phyloP scores from a whole-genome alignment of 2,329 filamentous ascomycete species.

The Sclerotinia nivalis region DNA sequence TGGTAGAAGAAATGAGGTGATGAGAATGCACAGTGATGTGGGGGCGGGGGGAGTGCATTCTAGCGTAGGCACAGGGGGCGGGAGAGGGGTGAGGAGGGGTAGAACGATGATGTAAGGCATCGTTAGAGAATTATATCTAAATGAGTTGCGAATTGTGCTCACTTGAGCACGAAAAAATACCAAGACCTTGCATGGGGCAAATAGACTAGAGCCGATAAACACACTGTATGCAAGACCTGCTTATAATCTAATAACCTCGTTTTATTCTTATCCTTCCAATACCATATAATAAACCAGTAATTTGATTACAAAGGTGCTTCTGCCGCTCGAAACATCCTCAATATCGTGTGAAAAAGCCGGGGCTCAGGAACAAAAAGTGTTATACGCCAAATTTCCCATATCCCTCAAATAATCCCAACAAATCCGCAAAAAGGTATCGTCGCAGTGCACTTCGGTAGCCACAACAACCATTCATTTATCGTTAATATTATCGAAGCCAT shows the following conservation, averaged over 20 bases:
- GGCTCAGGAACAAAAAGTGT: background rate
- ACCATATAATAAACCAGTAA: background rate
- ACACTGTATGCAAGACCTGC: background rate
- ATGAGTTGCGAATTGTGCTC: background rate
- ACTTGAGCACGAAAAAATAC: background rate
- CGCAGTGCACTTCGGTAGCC: background rate
- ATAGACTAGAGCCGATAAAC: too few relatives aligned
- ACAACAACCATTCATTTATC: background rate
- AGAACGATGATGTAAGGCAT: background rate
- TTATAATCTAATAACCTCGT: background rate
- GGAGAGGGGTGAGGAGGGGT: background rate
- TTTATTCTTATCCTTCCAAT: background rate
- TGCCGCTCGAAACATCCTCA: background rate
- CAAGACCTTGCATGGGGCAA: background rate
- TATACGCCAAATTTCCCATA: background rate
- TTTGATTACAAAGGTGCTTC: slow-evolving; percentile 2
- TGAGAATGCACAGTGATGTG: slow-evolving; percentile 13
- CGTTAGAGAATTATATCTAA: background rate
- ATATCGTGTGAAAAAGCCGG: background rate
- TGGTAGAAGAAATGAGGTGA: background rate
- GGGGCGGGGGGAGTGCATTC: background rate
- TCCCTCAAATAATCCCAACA: background rate
- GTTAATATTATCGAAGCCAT: slow-evolving; percentile 55
- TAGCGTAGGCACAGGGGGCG: background rate
- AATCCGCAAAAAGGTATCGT: slow-evolving; percentile 9